Conservation (phyloP, 2,329 filamentous ascomycete species). For the Xylogone sp. region DNA sequence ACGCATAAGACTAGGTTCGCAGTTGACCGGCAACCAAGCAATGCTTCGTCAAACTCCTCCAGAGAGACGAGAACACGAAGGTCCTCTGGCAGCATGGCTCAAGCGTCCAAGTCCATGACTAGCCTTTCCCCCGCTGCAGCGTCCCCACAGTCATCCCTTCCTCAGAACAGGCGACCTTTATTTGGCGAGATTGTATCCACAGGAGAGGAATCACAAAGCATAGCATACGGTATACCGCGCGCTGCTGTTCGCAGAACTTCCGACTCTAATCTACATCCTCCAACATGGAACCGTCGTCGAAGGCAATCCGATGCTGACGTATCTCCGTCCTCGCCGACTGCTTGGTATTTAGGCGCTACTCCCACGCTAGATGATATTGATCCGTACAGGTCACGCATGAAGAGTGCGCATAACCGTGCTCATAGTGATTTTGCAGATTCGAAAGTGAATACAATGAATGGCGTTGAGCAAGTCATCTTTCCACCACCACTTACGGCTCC, state of each 20-base stretch:
- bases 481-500: constrained; percentile 22
- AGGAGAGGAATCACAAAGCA: constrained; percentile 46
- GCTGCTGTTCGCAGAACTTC: constrained; percentile 59
- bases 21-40: constrained; percentile 48
- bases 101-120: constrained; percentile 41
- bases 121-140: constrained; percentile 32
- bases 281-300: constrained; percentile 44
- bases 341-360: constrained; percentile 54
- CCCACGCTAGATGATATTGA: constrained; percentile 36
- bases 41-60: constrained; percentile 55
- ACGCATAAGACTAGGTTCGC: constrained; percentile 43
- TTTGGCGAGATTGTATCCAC: constrained; percentile 73
- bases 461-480: constrained; percentile 19
- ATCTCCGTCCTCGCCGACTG: constrained; percentile 62
- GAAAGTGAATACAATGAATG: constrained; percentile 25
- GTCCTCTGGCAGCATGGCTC: constrained; percentile 28
- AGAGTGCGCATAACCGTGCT: constrained; percentile 45
- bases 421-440: constrained; percentile 55
- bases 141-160: constrained; percentile 17
- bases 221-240: constrained; percentile 56
- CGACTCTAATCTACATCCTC: constrained; percentile 62
- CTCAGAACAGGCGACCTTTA: constrained; percentile 48
- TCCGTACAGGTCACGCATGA: constrained; percentile 17
- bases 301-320: constrained; percentile 46
- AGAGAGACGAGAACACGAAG: constrained; percentile 51